Conservation (phyloP, 2,329 filamentous ascomycete genomes). For the Fusarium aywerte region DNA sequence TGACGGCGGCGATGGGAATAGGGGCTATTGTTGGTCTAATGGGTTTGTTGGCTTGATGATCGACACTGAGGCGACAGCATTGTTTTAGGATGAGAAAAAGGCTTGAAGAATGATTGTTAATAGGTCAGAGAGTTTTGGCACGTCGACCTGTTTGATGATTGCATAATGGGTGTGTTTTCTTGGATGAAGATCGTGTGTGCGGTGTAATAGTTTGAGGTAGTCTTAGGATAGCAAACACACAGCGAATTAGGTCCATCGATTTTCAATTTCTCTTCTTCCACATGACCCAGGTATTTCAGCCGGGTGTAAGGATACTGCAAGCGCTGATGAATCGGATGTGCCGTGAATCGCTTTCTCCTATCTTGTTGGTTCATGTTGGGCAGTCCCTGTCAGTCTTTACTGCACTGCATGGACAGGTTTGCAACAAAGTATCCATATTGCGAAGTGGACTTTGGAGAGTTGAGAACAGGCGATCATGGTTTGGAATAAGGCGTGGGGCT, state of each 20-base stretch:
- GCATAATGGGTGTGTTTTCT: constrained; percentile 35
- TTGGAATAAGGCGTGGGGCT: constrained; percentile 22
- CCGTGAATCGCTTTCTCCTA: background rate
- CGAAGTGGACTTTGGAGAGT: background rate
- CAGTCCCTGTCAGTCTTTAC: constrained; percentile 7
- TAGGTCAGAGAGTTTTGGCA: constrained; percentile 13
- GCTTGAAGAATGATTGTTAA: constrained; percentile 19
- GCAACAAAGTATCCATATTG: background rate
- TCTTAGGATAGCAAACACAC: constrained; percentile 21
- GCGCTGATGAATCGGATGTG: constrained; percentile 4
- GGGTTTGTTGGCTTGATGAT: constrained; percentile 38
- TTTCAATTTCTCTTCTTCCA: background rate
- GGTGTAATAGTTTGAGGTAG: constrained; percentile 14
- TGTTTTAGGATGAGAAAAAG: background rate
- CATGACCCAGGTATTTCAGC: too few relatives aligned
- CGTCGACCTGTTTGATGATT: constrained; percentile 17
- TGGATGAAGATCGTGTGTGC: constrained; percentile 10
- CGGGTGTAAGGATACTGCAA: background rate
- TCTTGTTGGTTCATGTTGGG: constrained; percentile 3
- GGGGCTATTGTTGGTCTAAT: constrained; percentile 42
- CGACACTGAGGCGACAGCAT: background rate
- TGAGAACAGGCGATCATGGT: background rate
- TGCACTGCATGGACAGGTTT: background rate
- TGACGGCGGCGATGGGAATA: constrained; percentile 39
- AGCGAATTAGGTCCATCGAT: constrained; percentile 16